Evolutionary conservation across 805 yeast species (phyloP).

Genomic region (Barnettozyma salicaria): DNA sequence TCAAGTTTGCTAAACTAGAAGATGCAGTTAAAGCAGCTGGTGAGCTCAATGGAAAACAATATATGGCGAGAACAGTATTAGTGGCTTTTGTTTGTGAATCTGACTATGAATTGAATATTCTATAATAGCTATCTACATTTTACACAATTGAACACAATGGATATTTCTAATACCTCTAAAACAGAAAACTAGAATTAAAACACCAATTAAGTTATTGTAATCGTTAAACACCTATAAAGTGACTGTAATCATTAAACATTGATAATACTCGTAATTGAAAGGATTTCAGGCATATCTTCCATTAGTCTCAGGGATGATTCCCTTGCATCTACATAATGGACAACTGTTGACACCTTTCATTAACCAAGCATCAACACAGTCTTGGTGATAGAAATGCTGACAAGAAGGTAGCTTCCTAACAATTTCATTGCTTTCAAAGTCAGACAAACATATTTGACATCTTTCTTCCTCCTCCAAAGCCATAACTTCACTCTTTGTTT

Average conservation of each 20-base stretch:
- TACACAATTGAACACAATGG: no score
- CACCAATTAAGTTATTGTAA: no score
- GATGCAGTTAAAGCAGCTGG: slow-evolving; percentile 50
- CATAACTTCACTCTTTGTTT: background rate
- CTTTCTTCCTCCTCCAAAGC: slow-evolving; percentile 6
- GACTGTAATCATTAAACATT: no score
- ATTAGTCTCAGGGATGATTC: slow-evolving; percentile 23
- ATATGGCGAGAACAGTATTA: slow-evolving; percentile 62
- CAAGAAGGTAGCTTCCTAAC: slow-evolving; percentile 42
- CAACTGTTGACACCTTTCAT: slow-evolving; percentile 47
- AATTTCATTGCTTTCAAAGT: slow-evolving; percentile 40
- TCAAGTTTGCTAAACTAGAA: slow-evolving; percentile 50
- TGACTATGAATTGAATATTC: slow-evolving; percentile 43
- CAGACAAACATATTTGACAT: slow-evolving; percentile 49
- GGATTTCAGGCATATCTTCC: background rate
- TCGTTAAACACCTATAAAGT: no score
- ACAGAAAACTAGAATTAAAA: no score
- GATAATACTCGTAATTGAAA: no score
- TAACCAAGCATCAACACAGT: slow-evolving; percentile 56
- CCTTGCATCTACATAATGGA: slow-evolving; percentile 50
- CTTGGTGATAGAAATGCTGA: slow-evolving; percentile 46
- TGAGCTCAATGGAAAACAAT: slow-evolving; percentile 57
- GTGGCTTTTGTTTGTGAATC: slow-evolving; percentile 54
- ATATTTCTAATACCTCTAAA: no score
- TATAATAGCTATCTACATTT: no score